Percentiles rank a stretch among this genome's conserved stretches.
phyloP scores from a whole-genome alignment of 495 filamentous ascomycete species.

The Schizothecium vesticola region DNA sequence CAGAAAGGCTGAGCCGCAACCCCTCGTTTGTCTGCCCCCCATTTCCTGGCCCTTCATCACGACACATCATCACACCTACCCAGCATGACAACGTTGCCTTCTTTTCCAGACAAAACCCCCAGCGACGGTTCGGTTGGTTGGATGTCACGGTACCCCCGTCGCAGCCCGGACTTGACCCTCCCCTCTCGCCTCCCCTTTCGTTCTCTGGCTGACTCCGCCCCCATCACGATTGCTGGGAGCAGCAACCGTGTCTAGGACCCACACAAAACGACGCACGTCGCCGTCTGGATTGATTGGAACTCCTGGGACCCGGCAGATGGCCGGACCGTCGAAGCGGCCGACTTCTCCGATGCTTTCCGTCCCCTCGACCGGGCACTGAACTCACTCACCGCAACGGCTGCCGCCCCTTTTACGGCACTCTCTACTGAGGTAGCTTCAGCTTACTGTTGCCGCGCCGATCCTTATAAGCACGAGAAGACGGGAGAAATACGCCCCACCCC shows the following conservation, averaged over 20 bases:
- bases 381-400: not conserved
- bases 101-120: not conserved
- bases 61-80: not conserved
- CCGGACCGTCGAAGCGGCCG: not conserved
- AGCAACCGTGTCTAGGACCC: not conserved
- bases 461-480: not conserved
- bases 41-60: not conserved
- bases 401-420: not conserved
- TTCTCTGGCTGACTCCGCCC: not conserved
- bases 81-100: not conserved
- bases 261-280: constrained; percentile 2
- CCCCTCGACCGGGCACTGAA: not conserved
- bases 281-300: constrained; percentile 6
- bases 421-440: not conserved
- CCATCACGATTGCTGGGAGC: not conserved
- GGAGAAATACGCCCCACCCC: not conserved
- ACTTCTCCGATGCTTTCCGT: not conserved
- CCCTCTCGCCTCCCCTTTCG: not conserved
- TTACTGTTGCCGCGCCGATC: not conserved
- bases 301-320: not conserved
- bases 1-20: not conserved
- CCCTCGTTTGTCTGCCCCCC: not conserved
- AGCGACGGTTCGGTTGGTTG: not conserved
- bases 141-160: not conserved
- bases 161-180: not conserved